Evolutionary conservation across 2,329 filamentous ascomycete genomes (phyloP), one percentile per base, ranked within the genome.

Genomic region (Penicillium sclerotiorum): DNA sequence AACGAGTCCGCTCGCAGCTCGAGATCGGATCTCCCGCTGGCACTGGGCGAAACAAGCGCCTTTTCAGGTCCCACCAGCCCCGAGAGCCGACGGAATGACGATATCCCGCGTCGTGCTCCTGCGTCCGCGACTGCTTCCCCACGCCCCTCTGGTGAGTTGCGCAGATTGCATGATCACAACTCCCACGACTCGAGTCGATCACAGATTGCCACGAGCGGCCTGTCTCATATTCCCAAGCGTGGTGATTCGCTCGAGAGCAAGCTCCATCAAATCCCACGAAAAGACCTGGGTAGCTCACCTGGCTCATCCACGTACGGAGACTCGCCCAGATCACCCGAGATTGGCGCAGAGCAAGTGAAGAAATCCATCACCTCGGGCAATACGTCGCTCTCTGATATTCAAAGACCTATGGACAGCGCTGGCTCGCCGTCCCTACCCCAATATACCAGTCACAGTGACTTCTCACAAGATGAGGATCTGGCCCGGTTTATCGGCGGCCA

Each of bases 401-500:
- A 65, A 28, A 65, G 67, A 44, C 64, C 67, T 59, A 32, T 59
- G 53, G 62, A 80, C 69, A 52, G 75, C 56, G 81, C 83, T 58
- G 70, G 72, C 32, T 89, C 87, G 8, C 85, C 87, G 8, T 85
- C 85, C 61, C 75, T 90, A 55, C 83, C 87, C 57, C 80, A 49
- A 17, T 52, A 88, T 70, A 81, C 83, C 36, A 90, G 89, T n/a
- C 32, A 43, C 45, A 90, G 86, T 47, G 91, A 95, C 58, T 94
- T 96, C 65, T 94, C 88, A 52, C 85, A 96, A 86, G 93, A 97
- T 58, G 92, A 96, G 70, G 94, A 97, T 66, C 90, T 96, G 84
- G 88, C 89, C 46, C 87, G 92, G 49, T 93, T 96, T 50, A 78
- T 96, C 52, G 88, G 85, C 33, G 86, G 43, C 25, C 85, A 90